Evolutionary conservation across 2,329 filamentous ascomycete genomes (phyloP), one percentile per base, ranked within the genome.

Genomic region (Hymenoscyphus linearis): DNA sequence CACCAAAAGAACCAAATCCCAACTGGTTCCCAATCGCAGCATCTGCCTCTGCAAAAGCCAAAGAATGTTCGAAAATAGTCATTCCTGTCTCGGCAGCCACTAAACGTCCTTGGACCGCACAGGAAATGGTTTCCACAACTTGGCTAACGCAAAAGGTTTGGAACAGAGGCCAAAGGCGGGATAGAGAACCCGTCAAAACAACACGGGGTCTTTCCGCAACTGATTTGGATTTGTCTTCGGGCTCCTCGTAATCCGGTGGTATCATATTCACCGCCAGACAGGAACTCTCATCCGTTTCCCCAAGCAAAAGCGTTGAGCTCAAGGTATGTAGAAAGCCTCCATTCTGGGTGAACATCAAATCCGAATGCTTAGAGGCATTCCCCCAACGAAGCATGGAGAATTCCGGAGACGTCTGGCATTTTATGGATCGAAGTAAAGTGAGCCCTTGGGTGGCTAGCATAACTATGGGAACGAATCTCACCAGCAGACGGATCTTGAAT

Each of bases 41-140:
- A 73, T 99, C 95, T 9, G 93, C 93, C 75, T 99, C 95, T 12
- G 93, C 91, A 76, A 98, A 99, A 2, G 93, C 93, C 9, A 99
- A 80, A 0, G 93, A 97, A 71, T 97, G 93, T 73, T 99, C 95
- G 70, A 98, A 96, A 2, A 97, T 83, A 0, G 93, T 96, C 90
- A 98, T 96, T 18, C 92, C 93, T 1, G 91, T 96, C 76, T 98
- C 95, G 0, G 90, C 88, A 65, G 89, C 85, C 0, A 91, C 84
- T 2, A 85, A 83, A 2, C 89, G 85, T 35, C 93, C 93, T 73
- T 96, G 91, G 6, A 98, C 82, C 10, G 93, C 91, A 73, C 91
- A 96, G 3, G 89, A 88, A 10, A 98, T 77, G 0, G 91, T 95
- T 75, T 98, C 95, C 22, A 96, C 78, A 68, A 98, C 93, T 72